phyloP scores from a whole-genome alignment of 805 yeast genomes.

The Yamadazyma philogaea region DNA sequence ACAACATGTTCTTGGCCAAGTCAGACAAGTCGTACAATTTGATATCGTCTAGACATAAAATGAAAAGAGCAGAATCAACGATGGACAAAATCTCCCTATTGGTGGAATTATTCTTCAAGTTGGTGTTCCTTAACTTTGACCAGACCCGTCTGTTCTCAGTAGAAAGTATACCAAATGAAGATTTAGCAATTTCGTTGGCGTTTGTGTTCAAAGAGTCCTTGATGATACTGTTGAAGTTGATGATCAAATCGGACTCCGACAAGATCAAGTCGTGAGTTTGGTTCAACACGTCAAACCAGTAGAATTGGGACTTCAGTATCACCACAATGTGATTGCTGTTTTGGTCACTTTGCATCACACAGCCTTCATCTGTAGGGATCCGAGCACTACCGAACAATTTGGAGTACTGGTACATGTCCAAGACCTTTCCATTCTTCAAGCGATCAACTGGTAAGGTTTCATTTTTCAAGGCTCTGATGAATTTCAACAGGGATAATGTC shows the following conservation, averaged over 20 bases:
- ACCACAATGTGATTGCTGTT: conserved; percentile 79
- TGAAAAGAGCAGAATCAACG: conserved; percentile 78
- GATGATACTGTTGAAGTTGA: conserved; percentile 72
- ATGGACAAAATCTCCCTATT: conserved; percentile 71
- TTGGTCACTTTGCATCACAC: conserved; percentile 79
- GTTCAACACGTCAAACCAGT: conserved; percentile 93
- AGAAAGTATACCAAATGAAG: conserved; percentile 85
- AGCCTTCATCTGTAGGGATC: conserved; percentile 76
- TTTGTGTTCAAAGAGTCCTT: conserved; percentile 62
- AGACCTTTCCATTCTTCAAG: conserved; percentile 56
- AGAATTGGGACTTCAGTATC: conserved; percentile 80
- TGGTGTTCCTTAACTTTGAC: conserved; percentile 68
- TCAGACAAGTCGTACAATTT: conserved; percentile 60
- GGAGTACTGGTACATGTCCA: conserved; percentile 90
- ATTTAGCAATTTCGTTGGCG: conserved; percentile 59
- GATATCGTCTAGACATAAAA: conserved; percentile 80
- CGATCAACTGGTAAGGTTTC: conserved; percentile 71
- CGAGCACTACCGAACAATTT: conserved; percentile 85
- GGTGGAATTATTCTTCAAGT: conserved; percentile 41
- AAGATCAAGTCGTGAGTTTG: conserved; percentile 65
- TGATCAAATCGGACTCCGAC: conserved; percentile 69
- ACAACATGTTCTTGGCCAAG: conserved; percentile 77
- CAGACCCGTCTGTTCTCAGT: conserved; percentile 87
- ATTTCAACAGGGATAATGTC: conserved; percentile 72
- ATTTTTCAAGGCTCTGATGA: conserved; percentile 73